Base-by-base conservation (phyloP, 805 yeast species). In the Debaryomyces prosopidis region DNA sequence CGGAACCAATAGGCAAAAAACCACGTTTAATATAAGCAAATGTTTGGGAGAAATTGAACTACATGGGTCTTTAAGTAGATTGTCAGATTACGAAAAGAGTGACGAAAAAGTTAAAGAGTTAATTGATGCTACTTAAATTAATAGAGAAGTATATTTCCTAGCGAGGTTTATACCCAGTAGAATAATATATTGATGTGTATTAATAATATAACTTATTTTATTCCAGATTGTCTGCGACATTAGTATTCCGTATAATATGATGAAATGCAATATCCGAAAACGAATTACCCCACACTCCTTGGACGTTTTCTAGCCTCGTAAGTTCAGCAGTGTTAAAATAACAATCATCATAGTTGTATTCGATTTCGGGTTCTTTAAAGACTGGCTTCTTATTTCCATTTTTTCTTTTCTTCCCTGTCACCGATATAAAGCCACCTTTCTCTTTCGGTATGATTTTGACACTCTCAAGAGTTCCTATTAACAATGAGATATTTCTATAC, bases 221-320 rank as follows among this genome's bases (percentile, higher is more conserved):
- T 33, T 18, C n/a, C 14, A 16, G 14, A 14, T 14, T 33, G 9
- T 15, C 16, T n/a, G 5, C 12, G 14, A 17, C 16, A 10, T 10
- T 27, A 15, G 17, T 7, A 5, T n/a, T 19, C 33, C 17, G 20
- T 30, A 31, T 31, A 5, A 41, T 16, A 19, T 27, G n/a, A 48
- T 79, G 84, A 11, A 72, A 64, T 4, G 83, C 69, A 14, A 80
- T 54, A 52, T 80, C 84, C 1, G 81, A 71, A 52, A 80, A 80
- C 15, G 84, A 65, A 46, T 77, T 77, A 2, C 70, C 62, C 83
- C 83, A 80, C 1, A 62, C 65, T 1, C 72, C 76, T 12, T 58
- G 61, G 20, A 49, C 54, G 7, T 59, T 48, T 17, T 43, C 52
- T 41, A 54, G 62, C 26, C 59, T 54, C 0, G 16, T 43, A 6